Evolutionary conservation across 352 stramenopile genomes (phyloP).

Genomic region (Phytopythium helicoides): DNA sequence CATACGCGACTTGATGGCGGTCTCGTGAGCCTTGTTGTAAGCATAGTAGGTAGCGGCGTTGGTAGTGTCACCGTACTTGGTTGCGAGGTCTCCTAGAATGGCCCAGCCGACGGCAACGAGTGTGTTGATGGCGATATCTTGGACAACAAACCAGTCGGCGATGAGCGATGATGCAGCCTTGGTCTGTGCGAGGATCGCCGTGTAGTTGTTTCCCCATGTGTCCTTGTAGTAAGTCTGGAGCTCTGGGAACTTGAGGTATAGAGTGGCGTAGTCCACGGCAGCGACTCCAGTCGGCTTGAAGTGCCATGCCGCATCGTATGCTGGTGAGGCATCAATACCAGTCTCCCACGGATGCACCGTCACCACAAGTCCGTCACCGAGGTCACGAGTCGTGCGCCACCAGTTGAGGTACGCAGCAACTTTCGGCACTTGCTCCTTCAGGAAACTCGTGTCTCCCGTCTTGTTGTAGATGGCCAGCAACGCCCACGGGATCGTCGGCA

Average conservation of each 20-base stretch:
- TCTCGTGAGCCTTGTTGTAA: slow-evolving; percentile 13
- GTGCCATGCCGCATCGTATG: slow-evolving; percentile 15
- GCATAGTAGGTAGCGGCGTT: slow-evolving; percentile 15
- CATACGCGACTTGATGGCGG: slow-evolving; percentile 13
- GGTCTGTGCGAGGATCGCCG: slow-evolving; percentile 12
- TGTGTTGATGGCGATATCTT: slow-evolving; percentile 24
- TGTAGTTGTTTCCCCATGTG: slow-evolving; percentile 21
- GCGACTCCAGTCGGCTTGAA: slow-evolving; percentile 6
- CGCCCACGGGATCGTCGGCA: slow-evolving; percentile 18
- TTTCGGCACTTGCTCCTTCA: slow-evolving; percentile 16
- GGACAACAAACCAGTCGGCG: slow-evolving; percentile 18
- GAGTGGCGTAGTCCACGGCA: slow-evolving; percentile 10
- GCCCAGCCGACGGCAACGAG: slow-evolving; percentile 17
- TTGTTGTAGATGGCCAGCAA: slow-evolving; percentile 18
- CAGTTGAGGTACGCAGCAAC: slow-evolving; percentile 16
- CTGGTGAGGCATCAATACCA: slow-evolving; percentile 14
- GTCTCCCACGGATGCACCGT: slow-evolving; percentile 16
- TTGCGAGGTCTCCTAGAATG: slow-evolving; percentile 12
- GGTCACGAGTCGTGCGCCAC: slow-evolving; percentile 15
- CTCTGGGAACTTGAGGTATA: slow-evolving; percentile 21
- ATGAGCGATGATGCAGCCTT: slow-evolving; percentile 13
- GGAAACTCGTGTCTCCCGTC: slow-evolving; percentile 13
- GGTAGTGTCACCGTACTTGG: slow-evolving; percentile 10
- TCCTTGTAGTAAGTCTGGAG: slow-evolving; percentile 17
- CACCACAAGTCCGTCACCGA: slow-evolving; percentile 15